These are phyloP conservation scores for Tylopilus subfusipes DNA, from an alignment of 768 basidiomycete species.

Conservation along the genomic window DNA sequence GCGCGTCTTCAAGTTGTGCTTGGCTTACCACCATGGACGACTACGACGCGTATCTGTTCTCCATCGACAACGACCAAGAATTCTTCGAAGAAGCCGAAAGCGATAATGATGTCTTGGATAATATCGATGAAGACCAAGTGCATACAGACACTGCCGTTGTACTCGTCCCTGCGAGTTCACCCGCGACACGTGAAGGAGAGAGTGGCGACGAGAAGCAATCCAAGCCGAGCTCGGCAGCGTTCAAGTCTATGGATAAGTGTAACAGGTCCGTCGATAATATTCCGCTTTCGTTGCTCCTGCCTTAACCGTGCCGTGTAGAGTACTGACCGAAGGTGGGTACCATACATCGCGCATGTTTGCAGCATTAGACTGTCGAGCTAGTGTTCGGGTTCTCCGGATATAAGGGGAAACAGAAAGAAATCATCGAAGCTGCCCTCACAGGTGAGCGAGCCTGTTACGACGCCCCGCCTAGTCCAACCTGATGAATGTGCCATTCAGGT, in stretches of 20 bases:
- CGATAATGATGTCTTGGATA: conserved; percentile 22
- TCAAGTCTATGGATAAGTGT: conserved; percentile 8
- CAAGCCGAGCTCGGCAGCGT: background rate
- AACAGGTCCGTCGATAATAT: conserved; percentile 9
- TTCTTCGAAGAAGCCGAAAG: conserved; percentile 6
- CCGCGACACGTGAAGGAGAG: background rate
- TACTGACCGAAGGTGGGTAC: conserved; percentile 25
- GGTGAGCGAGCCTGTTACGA: conserved; percentile 46
- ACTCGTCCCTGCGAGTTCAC: conserved; percentile 20
- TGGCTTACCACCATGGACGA: conserved; percentile 15
- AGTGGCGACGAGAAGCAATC: conserved; percentile 1
- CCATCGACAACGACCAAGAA: conserved; percentile 21
- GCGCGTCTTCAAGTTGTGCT: conserved; percentile 9
- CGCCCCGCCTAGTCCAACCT: background rate
- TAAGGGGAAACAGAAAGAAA: conserved; percentile 75
- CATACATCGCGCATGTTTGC: background rate
- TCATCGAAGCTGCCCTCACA: conserved; percentile 64
- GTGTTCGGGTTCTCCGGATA: conserved; percentile 68
- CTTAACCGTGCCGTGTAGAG: conserved; percentile 8
- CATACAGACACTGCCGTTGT: conserved; percentile 7
- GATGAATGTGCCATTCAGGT: conserved; percentile 37
- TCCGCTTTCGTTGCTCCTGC: background rate
- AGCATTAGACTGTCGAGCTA: conserved; percentile 23
- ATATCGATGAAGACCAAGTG: conserved; percentile 20
- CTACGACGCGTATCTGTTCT: conserved; percentile 23